Conservation (phyloP, 257 asterid genomes). For the Pogostemon cablin region DNA sequence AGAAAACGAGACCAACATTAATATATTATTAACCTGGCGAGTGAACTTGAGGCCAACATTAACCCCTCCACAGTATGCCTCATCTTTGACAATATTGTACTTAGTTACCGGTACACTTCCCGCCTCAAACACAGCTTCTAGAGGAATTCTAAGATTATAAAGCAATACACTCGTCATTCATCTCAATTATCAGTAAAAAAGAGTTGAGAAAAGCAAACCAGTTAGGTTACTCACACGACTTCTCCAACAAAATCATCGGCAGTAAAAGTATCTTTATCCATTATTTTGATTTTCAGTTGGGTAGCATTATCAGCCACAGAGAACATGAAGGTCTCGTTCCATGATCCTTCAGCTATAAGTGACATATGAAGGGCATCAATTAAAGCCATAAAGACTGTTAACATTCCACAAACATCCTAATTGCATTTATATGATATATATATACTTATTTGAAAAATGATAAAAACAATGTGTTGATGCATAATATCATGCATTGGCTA, state of each 20-base stretch:
- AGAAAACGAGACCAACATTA: background rate
- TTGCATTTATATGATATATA: background rate
- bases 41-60: slow-evolving; percentile 66
- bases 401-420: background rate
- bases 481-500: background rate
- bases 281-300: slow-evolving; percentile 54
- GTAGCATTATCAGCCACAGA: slow-evolving; percentile 42
- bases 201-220: slow-evolving; percentile 2
- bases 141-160: slow-evolving; percentile 46
- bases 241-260: slow-evolving; percentile 72
- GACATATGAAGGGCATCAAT: background rate
- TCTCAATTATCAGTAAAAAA: background rate
- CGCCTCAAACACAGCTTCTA: slow-evolving; percentile 45
- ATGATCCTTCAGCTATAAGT: slow-evolving; percentile 58
- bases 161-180: slow-evolving; percentile 4
- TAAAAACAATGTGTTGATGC: background rate
- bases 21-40: slow-evolving; percentile 40
- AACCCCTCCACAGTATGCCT: slow-evolving; percentile 60
- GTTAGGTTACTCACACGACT: slow-evolving; percentile 50
- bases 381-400: background rate
- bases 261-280: slow-evolving; percentile 61
- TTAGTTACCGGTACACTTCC: slow-evolving; percentile 49
- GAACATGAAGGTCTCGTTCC: slow-evolving; percentile 78
- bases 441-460: background rate
- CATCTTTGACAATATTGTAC: slow-evolving; percentile 67